Percentiles rank a stretch among this genome's conserved stretches.
Evolutionary conservation across 2,329 filamentous ascomycete species (phyloP).

Genomic region (Coccinonectria pachysandricola): DNA sequence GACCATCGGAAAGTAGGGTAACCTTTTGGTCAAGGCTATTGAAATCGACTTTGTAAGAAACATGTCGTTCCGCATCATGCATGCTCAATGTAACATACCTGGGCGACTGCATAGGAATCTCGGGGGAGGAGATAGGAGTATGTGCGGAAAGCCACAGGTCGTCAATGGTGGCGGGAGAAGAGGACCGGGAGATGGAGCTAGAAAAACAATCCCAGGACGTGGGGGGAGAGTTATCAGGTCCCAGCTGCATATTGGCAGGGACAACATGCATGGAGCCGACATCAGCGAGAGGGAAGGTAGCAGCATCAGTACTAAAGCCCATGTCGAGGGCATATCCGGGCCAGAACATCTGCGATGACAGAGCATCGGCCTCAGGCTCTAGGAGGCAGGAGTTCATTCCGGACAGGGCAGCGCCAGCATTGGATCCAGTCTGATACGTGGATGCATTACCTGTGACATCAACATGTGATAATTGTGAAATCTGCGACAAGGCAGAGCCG

Average conservation of each 20-base stretch:
- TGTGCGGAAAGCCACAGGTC: constrained; percentile 33
- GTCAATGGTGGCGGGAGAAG: constrained; percentile 39
- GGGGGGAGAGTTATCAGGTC: constrained; percentile 39
- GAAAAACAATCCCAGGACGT: constrained; percentile 44
- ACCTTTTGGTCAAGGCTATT: constrained; percentile 23
- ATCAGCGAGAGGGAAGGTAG: constrained; percentile 33
- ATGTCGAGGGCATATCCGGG: constrained; percentile 35
- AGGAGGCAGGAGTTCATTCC: constrained; percentile 42
- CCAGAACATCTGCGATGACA: constrained; percentile 42
- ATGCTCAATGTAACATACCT: constrained; percentile 34
- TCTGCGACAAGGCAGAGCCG: constrained; percentile 38
- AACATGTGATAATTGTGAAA: constrained; percentile 40
- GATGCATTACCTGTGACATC: constrained; percentile 42
- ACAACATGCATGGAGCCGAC: constrained; percentile 41
- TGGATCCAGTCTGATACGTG: constrained; percentile 31
- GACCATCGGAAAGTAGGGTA: constrained; percentile 20
- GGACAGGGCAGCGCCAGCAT: constrained; percentile 28
- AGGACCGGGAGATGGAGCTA: constrained; percentile 41
- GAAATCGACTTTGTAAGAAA: constrained; percentile 14
- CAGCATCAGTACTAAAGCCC: constrained; percentile 30
- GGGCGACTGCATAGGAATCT: constrained; percentile 39
- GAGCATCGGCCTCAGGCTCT: constrained; percentile 36
- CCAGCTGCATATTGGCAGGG: constrained; percentile 44
- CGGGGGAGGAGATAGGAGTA: constrained; percentile 37
- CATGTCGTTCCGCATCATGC: constrained; percentile 3